phyloP scores from a whole-genome alignment of 163 green algal genomes.

The Botryococcus braunii region DNA sequence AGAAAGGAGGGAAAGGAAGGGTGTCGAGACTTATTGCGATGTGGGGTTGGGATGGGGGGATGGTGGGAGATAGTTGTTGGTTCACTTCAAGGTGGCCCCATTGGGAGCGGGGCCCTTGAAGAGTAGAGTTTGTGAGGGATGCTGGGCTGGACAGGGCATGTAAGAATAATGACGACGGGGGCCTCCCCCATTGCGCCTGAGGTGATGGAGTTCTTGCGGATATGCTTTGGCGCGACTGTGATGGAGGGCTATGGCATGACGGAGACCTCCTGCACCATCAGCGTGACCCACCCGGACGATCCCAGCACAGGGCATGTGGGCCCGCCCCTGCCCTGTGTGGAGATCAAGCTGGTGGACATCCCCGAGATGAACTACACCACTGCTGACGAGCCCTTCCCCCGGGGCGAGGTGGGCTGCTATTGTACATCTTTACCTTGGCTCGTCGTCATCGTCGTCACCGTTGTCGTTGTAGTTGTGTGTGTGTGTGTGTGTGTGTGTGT shows the following conservation, averaged over 20 bases:
- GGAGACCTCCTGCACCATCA: conserved; percentile 73
- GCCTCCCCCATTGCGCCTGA: conserved; percentile 79
- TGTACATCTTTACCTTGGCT: no score
- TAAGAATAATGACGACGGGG: conserved; percentile 82
- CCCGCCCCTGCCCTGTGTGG: conserved; percentile 59
- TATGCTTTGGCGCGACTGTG: conserved; percentile 84
- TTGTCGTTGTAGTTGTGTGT: no score
- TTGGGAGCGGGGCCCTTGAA: neutral
- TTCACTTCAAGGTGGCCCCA: neutral
- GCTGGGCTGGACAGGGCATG: conserved; percentile 58
- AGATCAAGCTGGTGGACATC: conserved; percentile 92
- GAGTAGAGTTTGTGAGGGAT: neutral
- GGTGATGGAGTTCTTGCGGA: conserved; percentile 86
- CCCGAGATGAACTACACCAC: conserved; percentile 95
- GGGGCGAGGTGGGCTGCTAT: conserved; percentile 50
- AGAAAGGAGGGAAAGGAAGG: no score
- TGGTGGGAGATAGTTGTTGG: neutral
- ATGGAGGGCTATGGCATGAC: conserved; percentile 92
- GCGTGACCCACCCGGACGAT: conserved; percentile 27
- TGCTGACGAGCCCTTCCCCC: conserved; percentile 73
- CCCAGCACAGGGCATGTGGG: conserved; percentile 72
- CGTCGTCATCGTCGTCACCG: no score
- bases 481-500: no score
- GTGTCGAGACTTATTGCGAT: no score
- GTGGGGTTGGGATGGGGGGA: no score